phyloP scores from a whole-genome alignment of 805 yeast genomes.

The Candida parachauliodes region DNA sequence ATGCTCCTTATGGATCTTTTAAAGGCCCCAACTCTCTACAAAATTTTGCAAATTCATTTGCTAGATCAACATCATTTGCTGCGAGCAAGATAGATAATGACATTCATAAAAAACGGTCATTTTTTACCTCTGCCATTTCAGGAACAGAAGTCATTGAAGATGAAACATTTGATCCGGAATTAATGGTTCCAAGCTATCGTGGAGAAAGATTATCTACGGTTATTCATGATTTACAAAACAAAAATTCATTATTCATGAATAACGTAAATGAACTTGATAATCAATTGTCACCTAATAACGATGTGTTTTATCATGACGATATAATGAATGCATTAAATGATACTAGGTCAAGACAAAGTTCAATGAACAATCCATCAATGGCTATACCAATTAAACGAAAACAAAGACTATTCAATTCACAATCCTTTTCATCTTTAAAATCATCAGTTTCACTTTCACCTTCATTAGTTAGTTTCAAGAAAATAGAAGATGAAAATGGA shows the following conservation, averaged over 20 bases:
- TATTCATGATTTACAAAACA: slow-evolving; percentile 31
- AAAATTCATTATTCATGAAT: slow-evolving; percentile 16
- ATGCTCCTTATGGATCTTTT: slow-evolving; percentile 48
- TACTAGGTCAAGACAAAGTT: slow-evolving; percentile 28
- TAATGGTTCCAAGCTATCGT: slow-evolving; percentile 59
- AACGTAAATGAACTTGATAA: slow-evolving; percentile 10
- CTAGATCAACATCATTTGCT: slow-evolving; percentile 71
- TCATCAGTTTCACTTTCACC: slow-evolving; percentile 36
- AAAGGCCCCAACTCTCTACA: slow-evolving; percentile 66
- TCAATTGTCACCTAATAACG: slow-evolving; percentile 18
- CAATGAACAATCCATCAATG: slow-evolving; percentile 15
- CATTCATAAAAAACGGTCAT: slow-evolving; percentile 61
- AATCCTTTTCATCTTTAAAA: slow-evolving; percentile 43
- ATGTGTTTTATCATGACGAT: slow-evolving; percentile 40
- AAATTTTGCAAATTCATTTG: slow-evolving; percentile 74
- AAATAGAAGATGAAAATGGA: slow-evolving; percentile 70
- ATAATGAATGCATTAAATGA: slow-evolving; percentile 20
- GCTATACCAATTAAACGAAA: slow-evolving; percentile 25
- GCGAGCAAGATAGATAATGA: slow-evolving; percentile 47
- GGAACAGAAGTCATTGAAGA: slow-evolving; percentile 39
- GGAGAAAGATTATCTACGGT: slow-evolving; percentile 67
- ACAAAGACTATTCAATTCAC: slow-evolving; percentile 28
- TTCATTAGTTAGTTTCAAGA: slow-evolving; percentile 52
- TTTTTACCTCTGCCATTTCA: slow-evolving; percentile 38
- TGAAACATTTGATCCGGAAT: slow-evolving; percentile 64